phyloP scores from a whole-genome alignment of 768 basidiomycete species.

The Termitomyces sp. region DNA sequence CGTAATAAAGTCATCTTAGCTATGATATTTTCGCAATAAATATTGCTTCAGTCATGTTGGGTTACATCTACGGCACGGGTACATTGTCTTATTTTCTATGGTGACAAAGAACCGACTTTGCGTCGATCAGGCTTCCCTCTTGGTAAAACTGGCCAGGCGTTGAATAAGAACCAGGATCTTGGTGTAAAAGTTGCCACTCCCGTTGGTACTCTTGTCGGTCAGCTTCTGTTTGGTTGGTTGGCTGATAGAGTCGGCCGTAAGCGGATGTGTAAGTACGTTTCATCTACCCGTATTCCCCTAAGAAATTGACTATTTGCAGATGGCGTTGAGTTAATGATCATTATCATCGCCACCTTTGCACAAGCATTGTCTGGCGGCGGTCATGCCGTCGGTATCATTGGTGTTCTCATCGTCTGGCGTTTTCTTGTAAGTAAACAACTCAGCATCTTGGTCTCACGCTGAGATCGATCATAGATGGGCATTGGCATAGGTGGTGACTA shows the following conservation, averaged over 20 bases:
- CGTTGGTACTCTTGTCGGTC: conserved; percentile 74
- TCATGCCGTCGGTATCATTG: conserved; percentile 68
- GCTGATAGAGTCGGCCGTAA: conserved; percentile 77
- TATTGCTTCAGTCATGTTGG: conserved; percentile 79
- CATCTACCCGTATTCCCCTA: conserved; percentile 19
- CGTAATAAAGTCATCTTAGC: conserved; percentile 25
- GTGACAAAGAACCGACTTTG: neutral
- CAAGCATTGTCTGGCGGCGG: conserved; percentile 73
- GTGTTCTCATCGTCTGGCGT: conserved; percentile 79
- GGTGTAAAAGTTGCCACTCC: conserved; percentile 78
- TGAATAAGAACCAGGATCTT: conserved; percentile 66
- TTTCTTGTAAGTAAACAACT: conserved; percentile 53
- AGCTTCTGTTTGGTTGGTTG: conserved; percentile 77
- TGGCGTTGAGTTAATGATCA: conserved; percentile 75
- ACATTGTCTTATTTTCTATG: neutral
- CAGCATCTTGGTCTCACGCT: neutral
- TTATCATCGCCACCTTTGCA: conserved; percentile 75
- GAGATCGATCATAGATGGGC: conserved; percentile 47
- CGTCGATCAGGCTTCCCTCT: neutral
- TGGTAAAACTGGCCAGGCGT: conserved; percentile 23
- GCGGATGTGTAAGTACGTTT: conserved; percentile 60
- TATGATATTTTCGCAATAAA: conserved; percentile 92
- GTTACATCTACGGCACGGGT: conserved; percentile 67
- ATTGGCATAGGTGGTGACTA: conserved; percentile 94
- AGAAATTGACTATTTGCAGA: conserved; percentile 32